These are phyloP conservation scores for Senna tora DNA, from an alignment of 306 rosid species.

Conservation along the genomic window DNA sequence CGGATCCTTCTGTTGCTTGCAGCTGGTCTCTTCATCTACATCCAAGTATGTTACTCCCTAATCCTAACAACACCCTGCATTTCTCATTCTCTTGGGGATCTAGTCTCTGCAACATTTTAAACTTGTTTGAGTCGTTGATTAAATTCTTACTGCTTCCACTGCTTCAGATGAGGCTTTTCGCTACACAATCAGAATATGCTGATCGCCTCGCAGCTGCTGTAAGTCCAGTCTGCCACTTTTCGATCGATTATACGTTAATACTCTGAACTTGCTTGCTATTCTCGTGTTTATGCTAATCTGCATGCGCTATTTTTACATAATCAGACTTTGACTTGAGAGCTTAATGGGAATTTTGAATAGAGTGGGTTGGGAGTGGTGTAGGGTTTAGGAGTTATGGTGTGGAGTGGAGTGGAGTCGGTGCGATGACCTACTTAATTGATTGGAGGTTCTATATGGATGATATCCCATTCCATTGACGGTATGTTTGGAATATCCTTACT, in stretches of 20 bases:
- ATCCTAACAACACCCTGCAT: conserved; percentile 7
- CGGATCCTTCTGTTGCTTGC: conserved; percentile 82
- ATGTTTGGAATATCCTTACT: too few species aligned
- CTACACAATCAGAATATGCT: conserved; percentile 83
- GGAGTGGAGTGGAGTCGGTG: too few species aligned
- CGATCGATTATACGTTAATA: conserved; percentile 4
- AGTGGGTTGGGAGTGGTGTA: too few species aligned
- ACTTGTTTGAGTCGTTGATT: neutral
- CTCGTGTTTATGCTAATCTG: neutral
- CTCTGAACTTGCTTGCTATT: neutral
- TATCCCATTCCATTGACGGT: too few species aligned
- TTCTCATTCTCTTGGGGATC: conserved; percentile 6
- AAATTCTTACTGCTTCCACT: neutral
- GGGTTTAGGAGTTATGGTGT: too few species aligned
- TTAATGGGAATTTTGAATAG: too few species aligned
- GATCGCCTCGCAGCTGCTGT: conserved; percentile 95
- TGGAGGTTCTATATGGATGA: too few species aligned
- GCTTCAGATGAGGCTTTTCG: conserved; percentile 77
- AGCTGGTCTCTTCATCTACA: conserved; percentile 77
- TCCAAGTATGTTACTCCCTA: conserved; percentile 63
- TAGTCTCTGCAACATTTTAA: neutral
- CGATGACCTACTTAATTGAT: too few species aligned
- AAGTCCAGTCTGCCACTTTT: conserved; percentile 39
- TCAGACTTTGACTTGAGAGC: neutral
- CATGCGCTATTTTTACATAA: neutral